Evolutionary conservation across 768 basidiomycete species (phyloP).

Genomic region (Tricholomella constricta): DNA sequence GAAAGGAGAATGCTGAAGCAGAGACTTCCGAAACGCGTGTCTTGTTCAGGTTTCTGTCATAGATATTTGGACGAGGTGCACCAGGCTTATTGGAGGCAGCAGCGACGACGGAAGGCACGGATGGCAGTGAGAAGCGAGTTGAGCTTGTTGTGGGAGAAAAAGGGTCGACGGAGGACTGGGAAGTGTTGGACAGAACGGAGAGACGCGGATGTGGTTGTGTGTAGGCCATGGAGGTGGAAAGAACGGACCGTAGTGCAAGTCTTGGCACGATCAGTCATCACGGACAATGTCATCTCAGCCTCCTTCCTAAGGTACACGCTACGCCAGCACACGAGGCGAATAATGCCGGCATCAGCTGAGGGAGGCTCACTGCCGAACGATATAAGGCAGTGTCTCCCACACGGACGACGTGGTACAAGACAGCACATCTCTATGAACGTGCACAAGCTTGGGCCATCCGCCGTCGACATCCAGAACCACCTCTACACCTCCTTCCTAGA

Average conservation of each 20-base stretch:
- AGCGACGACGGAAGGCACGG: conserved; percentile 51
- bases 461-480: conserved; percentile 68
- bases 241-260: conserved; percentile 1
- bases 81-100: conserved; percentile 38
- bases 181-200: conserved; percentile 66
- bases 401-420: not conserved
- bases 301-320: not conserved
- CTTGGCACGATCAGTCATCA: conserved; percentile 1
- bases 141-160: conserved; percentile 61
- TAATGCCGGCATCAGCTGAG: conserved; percentile 3
- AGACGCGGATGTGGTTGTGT: conserved; percentile 67
- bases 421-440: conserved; percentile 25
- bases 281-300: not conserved
- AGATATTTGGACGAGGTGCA: conserved; percentile 68
- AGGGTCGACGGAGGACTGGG: conserved; percentile 53
- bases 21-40: conserved; percentile 84
- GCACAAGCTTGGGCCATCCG: conserved; percentile 46
- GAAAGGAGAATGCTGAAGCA: conserved; percentile 80
- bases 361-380: not conserved
- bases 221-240: conserved; percentile 44
- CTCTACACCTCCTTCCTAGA: conserved; percentile 75
- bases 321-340: not conserved
- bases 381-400: conserved; percentile 1
- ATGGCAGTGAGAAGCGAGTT: conserved; percentile 70
- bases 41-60: conserved; percentile 90